These are phyloP conservation scores for Yarrowia yakushimensis DNA, from an alignment of 805 yeast species.

Conservation along the genomic window DNA sequence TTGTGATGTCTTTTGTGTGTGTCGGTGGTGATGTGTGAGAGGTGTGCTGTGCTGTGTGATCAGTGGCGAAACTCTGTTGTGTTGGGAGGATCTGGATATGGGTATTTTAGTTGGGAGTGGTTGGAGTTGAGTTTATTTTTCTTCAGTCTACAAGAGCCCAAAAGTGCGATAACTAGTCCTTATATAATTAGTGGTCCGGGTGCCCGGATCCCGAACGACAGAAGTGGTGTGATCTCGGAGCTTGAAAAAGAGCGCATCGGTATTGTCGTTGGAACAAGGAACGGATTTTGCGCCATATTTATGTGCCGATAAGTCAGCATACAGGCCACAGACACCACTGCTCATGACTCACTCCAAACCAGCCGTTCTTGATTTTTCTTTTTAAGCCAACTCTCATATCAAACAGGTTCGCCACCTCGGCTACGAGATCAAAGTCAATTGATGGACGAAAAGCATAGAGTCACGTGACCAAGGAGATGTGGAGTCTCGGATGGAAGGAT, in stretches of 20 bases:
- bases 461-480: too few species aligned
- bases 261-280: too few species aligned
- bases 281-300: too few species aligned
- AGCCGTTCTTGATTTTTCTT: not conserved
- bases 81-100: not conserved
- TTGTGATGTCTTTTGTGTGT: slow-evolving; percentile 30
- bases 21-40: not conserved
- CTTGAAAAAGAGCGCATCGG: too few species aligned
- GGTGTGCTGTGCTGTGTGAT: not conserved
- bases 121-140: not conserved
- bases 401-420: not conserved
- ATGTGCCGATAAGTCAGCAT: too few species aligned
- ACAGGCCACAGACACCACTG: too few species aligned
- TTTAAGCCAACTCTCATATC: not conserved
- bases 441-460: too few species aligned
- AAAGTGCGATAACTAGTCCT: not conserved
- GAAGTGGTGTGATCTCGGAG: slow-evolving; percentile 4
- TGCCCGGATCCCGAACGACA: too few species aligned
- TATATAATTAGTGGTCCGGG: not conserved
- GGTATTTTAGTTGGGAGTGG: not conserved
- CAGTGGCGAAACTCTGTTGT: slow-evolving; percentile 19
- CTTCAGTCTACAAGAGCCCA: not conserved
- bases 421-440: not conserved
- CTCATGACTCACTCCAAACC: not conserved
- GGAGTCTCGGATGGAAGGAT: not conserved